These are phyloP conservation scores for Diospyros kaki DNA, from an alignment of 148 eudicot genomes.

Conservation along the genomic window DNA sequence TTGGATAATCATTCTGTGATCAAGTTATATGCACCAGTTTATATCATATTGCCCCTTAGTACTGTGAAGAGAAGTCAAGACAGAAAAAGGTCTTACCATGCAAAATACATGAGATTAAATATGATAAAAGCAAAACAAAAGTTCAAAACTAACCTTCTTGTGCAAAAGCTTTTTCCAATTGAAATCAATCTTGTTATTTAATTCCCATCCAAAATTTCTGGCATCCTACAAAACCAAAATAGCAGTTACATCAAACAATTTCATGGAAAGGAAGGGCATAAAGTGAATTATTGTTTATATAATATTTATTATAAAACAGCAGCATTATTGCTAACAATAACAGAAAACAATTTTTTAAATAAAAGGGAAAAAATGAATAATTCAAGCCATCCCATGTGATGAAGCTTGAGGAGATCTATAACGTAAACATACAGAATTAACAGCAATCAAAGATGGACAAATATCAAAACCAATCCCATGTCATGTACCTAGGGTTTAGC, in stretches of 20 bases:
- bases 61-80: not conserved
- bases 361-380: not conserved
- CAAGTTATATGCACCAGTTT: not conserved
- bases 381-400: not conserved
- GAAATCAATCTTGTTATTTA: conserved; percentile 76
- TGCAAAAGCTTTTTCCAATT: conserved; percentile 94
- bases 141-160: conserved; percentile 65
- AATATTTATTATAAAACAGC: not conserved
- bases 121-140: conserved; percentile 10
- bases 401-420: not conserved
- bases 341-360: not conserved
- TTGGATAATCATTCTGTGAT: not conserved
- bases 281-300: too few relatives aligned
- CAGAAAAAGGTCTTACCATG: not conserved
- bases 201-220: conserved; percentile 83
- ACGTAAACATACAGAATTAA: not conserved
- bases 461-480: not conserved
- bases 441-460: not conserved
- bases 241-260: not conserved
- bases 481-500: too few relatives aligned
- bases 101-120: not conserved
- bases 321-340: not conserved
- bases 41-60: not conserved
- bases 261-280: not conserved
- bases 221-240: conserved; percentile 64